Conservation (phyloP, 2,329 filamentous ascomycete species). For the Verticillium albo-atrum region DNA sequence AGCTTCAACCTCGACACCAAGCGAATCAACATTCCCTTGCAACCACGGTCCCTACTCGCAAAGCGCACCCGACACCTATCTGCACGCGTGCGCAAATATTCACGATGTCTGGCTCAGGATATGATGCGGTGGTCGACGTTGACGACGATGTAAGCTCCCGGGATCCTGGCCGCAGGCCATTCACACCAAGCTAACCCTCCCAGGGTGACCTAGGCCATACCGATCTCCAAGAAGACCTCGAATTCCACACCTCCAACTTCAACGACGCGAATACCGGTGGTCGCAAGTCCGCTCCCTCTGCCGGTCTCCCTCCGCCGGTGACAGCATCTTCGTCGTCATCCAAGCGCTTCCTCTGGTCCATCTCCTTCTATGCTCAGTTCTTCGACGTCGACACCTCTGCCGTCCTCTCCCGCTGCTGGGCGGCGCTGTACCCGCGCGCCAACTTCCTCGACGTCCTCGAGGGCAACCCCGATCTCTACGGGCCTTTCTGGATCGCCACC, state of each 20-base stretch:
- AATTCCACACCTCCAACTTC: constrained; percentile 95
- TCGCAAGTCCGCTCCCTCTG: constrained; percentile 42
- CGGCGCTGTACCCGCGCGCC: constrained; percentile 82
- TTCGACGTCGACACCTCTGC: constrained; percentile 96
- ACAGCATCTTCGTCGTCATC: constrained; percentile 42
- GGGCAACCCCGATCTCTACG: constrained; percentile 94
- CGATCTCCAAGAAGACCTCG: constrained; percentile 96
- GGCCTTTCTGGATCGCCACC: constrained; percentile 97
- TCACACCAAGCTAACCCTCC: constrained; percentile 6
- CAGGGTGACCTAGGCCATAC: constrained; percentile 97
- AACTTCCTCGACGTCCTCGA: constrained; percentile 98
- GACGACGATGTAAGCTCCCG: constrained; percentile 78
- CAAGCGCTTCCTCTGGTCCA: constrained; percentile 88
- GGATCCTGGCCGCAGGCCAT: not conserved
- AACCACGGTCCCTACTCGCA: not conserved
- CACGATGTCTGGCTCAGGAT: constrained; percentile 77
- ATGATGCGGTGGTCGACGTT: constrained; percentile 96
- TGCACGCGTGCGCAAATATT: constrained; percentile 1
- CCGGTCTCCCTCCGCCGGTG: constrained; percentile 50
- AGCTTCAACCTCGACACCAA: not conserved
- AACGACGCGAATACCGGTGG: constrained; percentile 50
- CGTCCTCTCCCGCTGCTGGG: constrained; percentile 80
- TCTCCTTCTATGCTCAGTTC: constrained; percentile 94
- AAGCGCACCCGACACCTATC: not conserved
- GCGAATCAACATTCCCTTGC: not conserved